phyloP scores from a whole-genome alignment of 768 basidiomycete species.

The Symmetrospora coprosmae region DNA sequence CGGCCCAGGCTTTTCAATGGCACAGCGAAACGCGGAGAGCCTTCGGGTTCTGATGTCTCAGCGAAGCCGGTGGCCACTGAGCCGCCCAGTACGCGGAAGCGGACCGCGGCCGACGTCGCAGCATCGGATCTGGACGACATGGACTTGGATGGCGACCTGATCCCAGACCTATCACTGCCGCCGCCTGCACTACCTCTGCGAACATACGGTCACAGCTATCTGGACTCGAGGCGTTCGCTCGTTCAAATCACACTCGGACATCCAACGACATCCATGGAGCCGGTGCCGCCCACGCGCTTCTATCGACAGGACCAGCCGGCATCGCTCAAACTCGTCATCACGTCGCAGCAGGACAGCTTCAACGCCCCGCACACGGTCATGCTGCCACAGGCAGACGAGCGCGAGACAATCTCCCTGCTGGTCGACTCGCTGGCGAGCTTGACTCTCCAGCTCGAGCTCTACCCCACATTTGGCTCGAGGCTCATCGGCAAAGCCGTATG shows the following conservation, averaged over 20 bases:
- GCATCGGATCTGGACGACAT: constrained; percentile 31
- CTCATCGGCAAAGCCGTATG: constrained; percentile 87
- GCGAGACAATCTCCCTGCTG: constrained; percentile 71
- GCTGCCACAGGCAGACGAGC: constrained; percentile 59
- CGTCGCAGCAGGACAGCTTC: constrained; percentile 64
- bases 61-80: background rate
- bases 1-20: background rate
- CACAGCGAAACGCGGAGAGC: background rate
- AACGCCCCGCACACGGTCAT: constrained; percentile 78
- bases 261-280: constrained; percentile 40
- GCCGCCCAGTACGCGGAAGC: background rate
- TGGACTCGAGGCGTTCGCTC: constrained; percentile 61
- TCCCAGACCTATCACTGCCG: constrained; percentile 84
- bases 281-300: constrained; percentile 39
- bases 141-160: constrained; percentile 69
- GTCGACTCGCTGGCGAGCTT: constrained; percentile 57
- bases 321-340: constrained; percentile 88
- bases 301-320: constrained; percentile 40
- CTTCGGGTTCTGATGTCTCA: background rate
- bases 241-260: constrained; percentile 75
- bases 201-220: constrained; percentile 89
- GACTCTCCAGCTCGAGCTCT: constrained; percentile 79
- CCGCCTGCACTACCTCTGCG: constrained; percentile 97
- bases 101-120: background rate
- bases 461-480: constrained; percentile 93